Percentiles rank a stretch among this genome's conserved stretches.
Evolutionary conservation across 441 rosid species (phyloP).

Genomic region (Corymbia calophylla): DNA sequence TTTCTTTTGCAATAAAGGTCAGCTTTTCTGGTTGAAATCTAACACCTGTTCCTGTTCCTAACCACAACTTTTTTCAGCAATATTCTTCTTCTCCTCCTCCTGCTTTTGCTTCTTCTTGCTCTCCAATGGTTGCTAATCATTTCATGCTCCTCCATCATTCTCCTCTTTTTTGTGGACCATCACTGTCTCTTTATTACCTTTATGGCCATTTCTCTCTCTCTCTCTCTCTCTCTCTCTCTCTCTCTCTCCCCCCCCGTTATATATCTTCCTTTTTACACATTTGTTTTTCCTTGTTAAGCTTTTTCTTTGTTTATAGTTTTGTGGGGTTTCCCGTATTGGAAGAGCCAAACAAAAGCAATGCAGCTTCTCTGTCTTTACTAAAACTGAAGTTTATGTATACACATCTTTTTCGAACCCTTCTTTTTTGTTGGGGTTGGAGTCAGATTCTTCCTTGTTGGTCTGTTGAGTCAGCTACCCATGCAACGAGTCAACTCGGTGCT

Average conservation of each 20-base stretch:
- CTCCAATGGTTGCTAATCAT: conserved; percentile 20
- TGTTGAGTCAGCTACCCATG: background rate
- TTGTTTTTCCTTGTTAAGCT: background rate
- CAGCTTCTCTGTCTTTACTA: conserved; percentile 13
- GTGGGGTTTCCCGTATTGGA: conserved; percentile 4
- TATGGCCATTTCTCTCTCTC: conserved; percentile 21
- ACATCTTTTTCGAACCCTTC: background rate
- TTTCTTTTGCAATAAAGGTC: background rate
- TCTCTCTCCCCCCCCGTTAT: background rate
- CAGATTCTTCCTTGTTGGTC: conserved; percentile 15
- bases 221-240: conserved; percentile 6
- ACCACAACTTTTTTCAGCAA: conserved; percentile 17
- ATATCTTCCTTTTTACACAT: background rate
- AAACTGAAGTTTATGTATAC: background rate
- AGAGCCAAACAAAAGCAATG: conserved; percentile 31
- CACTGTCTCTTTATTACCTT: conserved; percentile 36
- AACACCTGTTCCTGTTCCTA: conserved; percentile 75
- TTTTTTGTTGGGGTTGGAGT: conserved; percentile 18
- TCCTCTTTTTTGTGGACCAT: conserved; percentile 54
- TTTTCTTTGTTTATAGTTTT: conserved; percentile 2
- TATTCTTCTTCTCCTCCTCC: background rate
- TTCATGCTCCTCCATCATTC: conserved; percentile 40
- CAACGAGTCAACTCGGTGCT: background rate
- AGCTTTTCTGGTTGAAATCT: conserved; percentile 52
- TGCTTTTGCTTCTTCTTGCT: background rate